Conservation (phyloP, 495 filamentous ascomycete genomes). For the Xylaria grammica region DNA sequence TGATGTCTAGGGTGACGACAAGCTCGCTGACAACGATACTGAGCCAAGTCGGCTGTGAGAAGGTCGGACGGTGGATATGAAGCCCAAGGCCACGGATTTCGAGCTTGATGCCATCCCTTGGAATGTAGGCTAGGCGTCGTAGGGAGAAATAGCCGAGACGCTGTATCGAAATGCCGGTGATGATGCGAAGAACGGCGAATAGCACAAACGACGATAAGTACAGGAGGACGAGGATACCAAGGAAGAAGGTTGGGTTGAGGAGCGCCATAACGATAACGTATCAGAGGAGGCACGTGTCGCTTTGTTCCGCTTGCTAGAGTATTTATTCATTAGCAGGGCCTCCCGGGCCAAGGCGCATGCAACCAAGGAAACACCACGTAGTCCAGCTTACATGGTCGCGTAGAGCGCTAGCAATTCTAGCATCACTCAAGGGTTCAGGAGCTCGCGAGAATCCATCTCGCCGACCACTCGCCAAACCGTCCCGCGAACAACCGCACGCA, state of each 20-base stretch:
- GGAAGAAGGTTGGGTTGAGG: constrained; percentile 75
- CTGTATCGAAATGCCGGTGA: constrained; percentile 95
- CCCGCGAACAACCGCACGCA: not conserved
- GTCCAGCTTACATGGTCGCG: constrained; percentile 30
- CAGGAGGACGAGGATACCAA: constrained; percentile 80
- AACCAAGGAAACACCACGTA: not conserved
- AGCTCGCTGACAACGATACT: constrained; percentile 86
- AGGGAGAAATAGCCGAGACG: constrained; percentile 90
- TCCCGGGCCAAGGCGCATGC: not conserved
- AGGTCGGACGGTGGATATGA: constrained; percentile 88
- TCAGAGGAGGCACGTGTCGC: constrained; percentile 33
- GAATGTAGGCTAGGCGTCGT: constrained; percentile 85
- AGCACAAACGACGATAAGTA: constrained; percentile 92
- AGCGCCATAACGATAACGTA: constrained; percentile 49
- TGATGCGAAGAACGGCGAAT: constrained; percentile 89
- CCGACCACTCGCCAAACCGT: not conserved
- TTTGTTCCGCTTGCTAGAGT: constrained; percentile 25
- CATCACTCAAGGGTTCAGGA: constrained; percentile 28
- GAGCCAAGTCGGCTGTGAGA: constrained; percentile 96
- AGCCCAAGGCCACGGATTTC: constrained; percentile 89
- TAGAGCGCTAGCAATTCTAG: constrained; percentile 27
- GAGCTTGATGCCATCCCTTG: constrained; percentile 83
- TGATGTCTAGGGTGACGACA: constrained; percentile 79
- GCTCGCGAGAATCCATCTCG: constrained; percentile 20
- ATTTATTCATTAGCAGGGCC: constrained; percentile 23